Evolutionary conservation across 2,329 filamentous ascomycete genomes (phyloP).

Genomic region (Fusarium sp.): DNA sequence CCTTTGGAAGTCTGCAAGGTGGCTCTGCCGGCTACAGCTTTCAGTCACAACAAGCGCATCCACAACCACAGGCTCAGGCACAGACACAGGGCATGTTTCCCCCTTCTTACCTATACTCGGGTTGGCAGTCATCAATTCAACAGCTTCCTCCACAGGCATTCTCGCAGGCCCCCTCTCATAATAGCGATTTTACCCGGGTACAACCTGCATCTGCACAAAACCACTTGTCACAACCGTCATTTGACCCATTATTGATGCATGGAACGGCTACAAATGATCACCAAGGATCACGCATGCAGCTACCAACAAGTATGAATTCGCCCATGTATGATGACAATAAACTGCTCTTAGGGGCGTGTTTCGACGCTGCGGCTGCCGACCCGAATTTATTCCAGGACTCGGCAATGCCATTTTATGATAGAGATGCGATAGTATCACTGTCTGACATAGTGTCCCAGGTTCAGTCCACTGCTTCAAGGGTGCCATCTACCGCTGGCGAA

Average conservation of each 20-base stretch:
- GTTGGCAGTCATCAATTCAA: not conserved
- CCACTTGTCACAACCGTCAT: not conserved
- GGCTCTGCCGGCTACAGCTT: not conserved
- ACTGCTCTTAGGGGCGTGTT: not conserved
- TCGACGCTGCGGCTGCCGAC: not conserved
- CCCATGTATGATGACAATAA: not conserved
- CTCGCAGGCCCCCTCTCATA: not conserved
- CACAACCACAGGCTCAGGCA: not conserved
- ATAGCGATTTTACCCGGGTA: not conserved
- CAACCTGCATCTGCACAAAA: not conserved
- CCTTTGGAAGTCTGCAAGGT: not conserved
- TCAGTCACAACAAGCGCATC: not conserved
- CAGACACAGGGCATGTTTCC: not conserved
- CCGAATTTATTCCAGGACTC: not conserved
- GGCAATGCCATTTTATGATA: not conserved
- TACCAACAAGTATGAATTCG: not conserved
- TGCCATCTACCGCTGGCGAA: slow-evolving; percentile 24
- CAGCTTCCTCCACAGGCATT: not conserved
- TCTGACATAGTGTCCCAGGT: not conserved
- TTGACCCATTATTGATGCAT: not conserved
- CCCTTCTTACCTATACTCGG: not conserved
- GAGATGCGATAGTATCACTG: not conserved
- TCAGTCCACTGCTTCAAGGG: slow-evolving; percentile 23
- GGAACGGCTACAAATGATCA: not conserved
- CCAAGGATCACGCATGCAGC: not conserved